Base-by-base conservation (phyloP, 176 grass and related monocot species). In the Elymus sibiricus region DNA sequence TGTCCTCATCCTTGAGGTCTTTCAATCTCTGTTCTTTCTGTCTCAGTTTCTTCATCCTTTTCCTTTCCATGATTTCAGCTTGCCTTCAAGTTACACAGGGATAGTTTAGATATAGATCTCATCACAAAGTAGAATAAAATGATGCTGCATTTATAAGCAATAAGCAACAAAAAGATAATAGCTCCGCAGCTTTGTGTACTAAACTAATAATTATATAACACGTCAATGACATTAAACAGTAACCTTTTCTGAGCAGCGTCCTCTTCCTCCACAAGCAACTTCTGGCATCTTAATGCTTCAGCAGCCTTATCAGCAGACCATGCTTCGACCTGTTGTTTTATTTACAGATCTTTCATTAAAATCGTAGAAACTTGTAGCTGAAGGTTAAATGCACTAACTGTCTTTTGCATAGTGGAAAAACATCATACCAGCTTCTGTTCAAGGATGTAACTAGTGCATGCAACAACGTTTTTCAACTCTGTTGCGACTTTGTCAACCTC, bases 201-300 rank as follows among this genome's bases (percentile, higher is more conserved):
- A 86, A 82, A 47, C 25, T 93, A 64, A 6, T 15, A 49, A 24
- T n/a, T 10, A 60, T 24, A 24, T 10, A 73, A 40, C 69, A 74
- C 2, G 28, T 80, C 37, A 44, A 81, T 38, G 31, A 19, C 34
- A 42, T 43, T 28, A 80, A 27, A 14, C 1, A 68, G 34, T 32
- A 87, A 94, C 95, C 89, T 98, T 95, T 95, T 98, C 74, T 98
- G 93, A 92, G 89, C 88, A 84, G 89, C 93, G 86, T 98, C 95
- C 85, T 98, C 95, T 90, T 98, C 95, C 67, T 90, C 95, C 63
- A 95, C 90, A 55, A 98, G 95, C 70, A 98, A 87, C 69, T 94
- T 92, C 68, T 98, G 93, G 64, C 89, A 98, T 87, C 93, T 87
- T 80, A 94, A 93, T 79, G 95, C 91, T 82, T 98, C 91, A 49